Conservation (phyloP, 441 rosid genomes). For the Raphanus hybrid region DNA sequence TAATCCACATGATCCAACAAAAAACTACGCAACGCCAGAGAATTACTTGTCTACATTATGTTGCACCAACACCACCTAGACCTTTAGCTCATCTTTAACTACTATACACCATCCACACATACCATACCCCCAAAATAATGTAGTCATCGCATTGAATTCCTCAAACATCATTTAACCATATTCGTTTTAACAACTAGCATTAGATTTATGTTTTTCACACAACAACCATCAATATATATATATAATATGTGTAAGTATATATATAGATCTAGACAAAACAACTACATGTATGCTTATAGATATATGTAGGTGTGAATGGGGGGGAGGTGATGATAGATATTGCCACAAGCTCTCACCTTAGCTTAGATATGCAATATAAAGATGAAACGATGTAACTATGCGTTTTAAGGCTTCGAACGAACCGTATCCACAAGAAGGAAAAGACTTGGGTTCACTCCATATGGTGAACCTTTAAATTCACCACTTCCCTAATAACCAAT, state of each 20-base stretch:
- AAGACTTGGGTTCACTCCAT: too few relatives aligned
- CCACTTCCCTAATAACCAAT: too few relatives aligned
- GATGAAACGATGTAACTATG: too few relatives aligned
- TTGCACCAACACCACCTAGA: neutral
- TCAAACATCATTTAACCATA: neutral
- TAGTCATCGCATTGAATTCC: neutral
- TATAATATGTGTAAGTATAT: too few relatives aligned
- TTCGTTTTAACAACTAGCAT: neutral
- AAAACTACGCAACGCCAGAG: neutral
- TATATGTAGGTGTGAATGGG: too few relatives aligned
- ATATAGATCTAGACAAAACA: neutral
- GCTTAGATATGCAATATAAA: too few relatives aligned
- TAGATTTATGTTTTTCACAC: neutral
- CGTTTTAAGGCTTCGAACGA: too few relatives aligned
- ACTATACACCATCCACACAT: neutral
- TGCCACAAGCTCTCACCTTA: too few relatives aligned
- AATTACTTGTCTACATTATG: neutral
- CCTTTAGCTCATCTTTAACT: neutral
- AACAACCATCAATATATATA: neutral
- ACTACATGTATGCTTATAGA: neutral
- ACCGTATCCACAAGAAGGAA: too few relatives aligned
- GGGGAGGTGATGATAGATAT: too few relatives aligned
- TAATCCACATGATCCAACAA: neutral
- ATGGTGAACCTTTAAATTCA: too few relatives aligned
- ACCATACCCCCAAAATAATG: neutral